These are phyloP conservation scores for Apophysomyces sp. DNA, from an alignment of 371 early-diverging fungal species.

Conservation along the genomic window DNA sequence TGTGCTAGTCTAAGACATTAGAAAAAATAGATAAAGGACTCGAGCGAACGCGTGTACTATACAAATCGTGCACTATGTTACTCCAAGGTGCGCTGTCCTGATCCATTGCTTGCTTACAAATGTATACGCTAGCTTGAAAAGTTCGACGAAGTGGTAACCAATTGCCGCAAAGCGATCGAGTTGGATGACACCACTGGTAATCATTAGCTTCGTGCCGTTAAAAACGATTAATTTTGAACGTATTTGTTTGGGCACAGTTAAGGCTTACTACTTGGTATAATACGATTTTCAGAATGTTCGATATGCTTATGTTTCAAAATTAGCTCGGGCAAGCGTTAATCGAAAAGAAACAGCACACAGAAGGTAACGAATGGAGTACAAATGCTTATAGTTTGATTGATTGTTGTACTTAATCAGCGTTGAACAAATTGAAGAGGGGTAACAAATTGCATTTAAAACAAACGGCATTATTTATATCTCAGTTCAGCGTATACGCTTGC, in stretches of 20 bases:
- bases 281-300: slow-evolving; percentile 8
- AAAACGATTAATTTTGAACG: not conserved
- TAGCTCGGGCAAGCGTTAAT: slow-evolving; percentile 62
- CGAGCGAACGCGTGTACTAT: slow-evolving; percentile 64
- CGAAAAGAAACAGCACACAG: slow-evolving; percentile 46
- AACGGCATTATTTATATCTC: not conserved
- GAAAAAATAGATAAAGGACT: slow-evolving; percentile 59
- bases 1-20: not conserved
- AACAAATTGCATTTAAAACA: not conserved
- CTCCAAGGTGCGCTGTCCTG: slow-evolving; percentile 50
- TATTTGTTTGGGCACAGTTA: slow-evolving; percentile 38
- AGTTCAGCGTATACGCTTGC: slow-evolving; percentile 51
- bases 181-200: slow-evolving; percentile 62
- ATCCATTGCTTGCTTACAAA: not conserved
- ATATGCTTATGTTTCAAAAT: not conserved
- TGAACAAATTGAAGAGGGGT: slow-evolving; percentile 58
- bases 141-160: slow-evolving; percentile 57
- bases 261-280: slow-evolving; percentile 67
- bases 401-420: slow-evolving; percentile 27
- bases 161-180: slow-evolving; percentile 74
- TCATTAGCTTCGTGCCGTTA: not conserved
- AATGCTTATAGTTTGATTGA: not conserved
- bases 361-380: slow-evolving; percentile 23
- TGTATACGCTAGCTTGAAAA: slow-evolving; percentile 41
- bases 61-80: slow-evolving; percentile 80